Evolutionary conservation across 169 alveolate species (phyloP).

Genomic region (Plasmodium gonderi): DNA sequence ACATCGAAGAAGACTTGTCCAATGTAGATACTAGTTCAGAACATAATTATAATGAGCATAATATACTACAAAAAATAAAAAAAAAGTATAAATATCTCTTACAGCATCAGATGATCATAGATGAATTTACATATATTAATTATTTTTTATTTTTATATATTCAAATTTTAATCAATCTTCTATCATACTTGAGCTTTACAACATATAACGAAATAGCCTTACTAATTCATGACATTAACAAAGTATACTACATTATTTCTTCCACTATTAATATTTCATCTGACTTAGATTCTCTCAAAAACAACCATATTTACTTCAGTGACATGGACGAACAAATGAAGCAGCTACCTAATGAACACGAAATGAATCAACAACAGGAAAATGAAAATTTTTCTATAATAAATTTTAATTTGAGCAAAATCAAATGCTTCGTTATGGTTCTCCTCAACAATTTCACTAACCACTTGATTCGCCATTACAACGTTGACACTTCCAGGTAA

Average conservation of each 20-base stretch:
- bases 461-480: conserved; percentile 27
- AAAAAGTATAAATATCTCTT: conserved; percentile 45
- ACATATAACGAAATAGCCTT: conserved; percentile 70
- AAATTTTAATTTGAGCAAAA: conserved; percentile 23
- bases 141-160: conserved; percentile 66
- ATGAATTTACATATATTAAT: conserved; percentile 51
- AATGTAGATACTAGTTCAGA: conserved; percentile 12
- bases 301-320: not conserved
- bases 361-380: conserved; percentile 10
- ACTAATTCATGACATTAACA: conserved; percentile 49
- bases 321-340: conserved; percentile 13
- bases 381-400: not conserved
- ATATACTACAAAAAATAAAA: conserved; percentile 18
- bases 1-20: not conserved
- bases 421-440: conserved; percentile 63
- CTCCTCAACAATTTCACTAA: conserved; percentile 20
- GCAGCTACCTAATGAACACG: conserved; percentile 33
- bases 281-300: not conserved
- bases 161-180: conserved; percentile 36
- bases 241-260: conserved; percentile 43
- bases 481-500: conserved; percentile 38
- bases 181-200: conserved; percentile 44
- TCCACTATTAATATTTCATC: conserved; percentile 17
- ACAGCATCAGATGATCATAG: conserved; percentile 26
- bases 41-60: not conserved